Percentiles rank a stretch among this genome's conserved stretches.
Conservation (phyloP, 345 rosid species). For the Pelargonium nanum region DNA sequence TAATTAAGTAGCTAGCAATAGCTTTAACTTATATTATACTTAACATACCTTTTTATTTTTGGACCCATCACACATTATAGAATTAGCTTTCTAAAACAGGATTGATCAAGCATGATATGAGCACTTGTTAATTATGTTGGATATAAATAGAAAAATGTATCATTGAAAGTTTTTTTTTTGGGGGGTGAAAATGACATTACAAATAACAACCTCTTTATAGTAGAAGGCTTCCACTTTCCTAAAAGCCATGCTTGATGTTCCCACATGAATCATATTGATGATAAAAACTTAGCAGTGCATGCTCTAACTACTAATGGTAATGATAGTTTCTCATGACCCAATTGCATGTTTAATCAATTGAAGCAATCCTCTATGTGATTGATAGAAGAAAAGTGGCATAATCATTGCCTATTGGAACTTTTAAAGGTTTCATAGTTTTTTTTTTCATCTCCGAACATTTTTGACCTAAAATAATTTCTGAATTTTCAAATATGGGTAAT, state of each 20-base stretch:
- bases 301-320: not conserved
- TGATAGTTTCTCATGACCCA: not conserved
- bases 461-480: too few relatives aligned
- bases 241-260: not conserved
- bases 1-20: not conserved
- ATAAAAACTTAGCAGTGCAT: not conserved
- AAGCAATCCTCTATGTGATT: not conserved
- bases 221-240: not conserved
- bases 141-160: not conserved
- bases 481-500: too few relatives aligned
- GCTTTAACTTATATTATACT: not conserved
- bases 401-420: not conserved
- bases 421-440: too few relatives aligned
- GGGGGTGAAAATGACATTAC: not conserved
- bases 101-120: not conserved
- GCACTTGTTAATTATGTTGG: not conserved
- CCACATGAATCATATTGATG: not conserved
- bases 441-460: too few relatives aligned
- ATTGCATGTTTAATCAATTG: not conserved
- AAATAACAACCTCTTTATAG: not conserved
- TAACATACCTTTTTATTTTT: not conserved
- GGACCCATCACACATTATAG: not conserved
- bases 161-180: not conserved
- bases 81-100: not conserved
- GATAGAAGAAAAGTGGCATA: not conserved